These are phyloP conservation scores for Pseudocercospora crystallina DNA, from an alignment of 2,329 filamentous ascomycete genomes.

Conservation along the genomic window DNA sequence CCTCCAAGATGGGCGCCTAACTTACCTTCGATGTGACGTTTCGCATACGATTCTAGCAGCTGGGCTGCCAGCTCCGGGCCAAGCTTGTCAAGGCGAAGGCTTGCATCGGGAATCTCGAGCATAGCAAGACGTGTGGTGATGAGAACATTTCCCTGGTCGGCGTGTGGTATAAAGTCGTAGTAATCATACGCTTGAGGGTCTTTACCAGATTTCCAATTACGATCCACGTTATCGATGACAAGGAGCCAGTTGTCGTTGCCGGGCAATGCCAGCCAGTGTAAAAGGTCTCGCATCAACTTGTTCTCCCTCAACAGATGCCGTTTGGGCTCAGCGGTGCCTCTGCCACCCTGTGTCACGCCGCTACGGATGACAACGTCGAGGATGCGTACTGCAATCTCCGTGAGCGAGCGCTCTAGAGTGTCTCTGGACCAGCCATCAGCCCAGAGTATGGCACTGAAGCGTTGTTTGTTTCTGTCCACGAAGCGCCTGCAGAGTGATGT, in stretches of 20 bases:
- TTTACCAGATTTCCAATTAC: background rate
- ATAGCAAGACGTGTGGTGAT: constrained; percentile 30
- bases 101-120: background rate
- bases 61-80: constrained; percentile 25
- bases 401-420: background rate
- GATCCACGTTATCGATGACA: constrained; percentile 39
- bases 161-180: constrained; percentile 10
- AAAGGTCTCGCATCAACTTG: background rate
- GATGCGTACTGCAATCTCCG: too few relatives aligned
- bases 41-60: constrained; percentile 31
- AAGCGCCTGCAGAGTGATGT: constrained; percentile 26
- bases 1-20: too few relatives aligned
- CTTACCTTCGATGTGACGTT: background rate
- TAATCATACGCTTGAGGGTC: constrained; percentile 27
- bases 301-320: too few relatives aligned
- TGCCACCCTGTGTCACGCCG: too few relatives aligned
- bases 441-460: background rate
- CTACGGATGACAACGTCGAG: too few relatives aligned
- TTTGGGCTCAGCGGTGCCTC: too few relatives aligned
- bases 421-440: background rate
- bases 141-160: constrained; percentile 31
- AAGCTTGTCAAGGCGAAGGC: constrained; percentile 12
- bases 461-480: background rate
- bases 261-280: background rate
- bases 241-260: constrained; percentile 32